Conservation (phyloP, 176 grass and related monocot species). For the Poa pratensis region DNA sequence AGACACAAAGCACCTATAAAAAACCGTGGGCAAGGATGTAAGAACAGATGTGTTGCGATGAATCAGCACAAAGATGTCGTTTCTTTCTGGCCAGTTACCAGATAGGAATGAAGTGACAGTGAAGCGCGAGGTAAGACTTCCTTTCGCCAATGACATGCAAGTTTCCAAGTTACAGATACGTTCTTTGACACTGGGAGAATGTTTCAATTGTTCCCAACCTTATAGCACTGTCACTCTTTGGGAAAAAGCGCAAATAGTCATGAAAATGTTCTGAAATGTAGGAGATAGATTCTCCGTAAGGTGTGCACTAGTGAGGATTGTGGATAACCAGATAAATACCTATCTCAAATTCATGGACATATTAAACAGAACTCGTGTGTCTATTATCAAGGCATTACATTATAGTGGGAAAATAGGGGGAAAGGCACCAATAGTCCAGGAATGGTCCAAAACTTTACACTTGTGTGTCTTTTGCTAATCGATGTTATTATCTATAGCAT, state of each 20-base stretch:
- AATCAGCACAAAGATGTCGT: neutral
- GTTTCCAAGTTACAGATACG: neutral
- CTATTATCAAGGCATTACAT: neutral
- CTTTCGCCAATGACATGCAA: neutral
- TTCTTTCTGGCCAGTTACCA: neutral
- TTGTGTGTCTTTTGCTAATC: neutral
- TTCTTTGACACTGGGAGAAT: neutral
- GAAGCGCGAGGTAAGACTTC: neutral
- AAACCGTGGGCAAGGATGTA: neutral
- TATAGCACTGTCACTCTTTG: too few species aligned
- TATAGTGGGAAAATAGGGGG: neutral
- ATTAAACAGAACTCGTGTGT: neutral
- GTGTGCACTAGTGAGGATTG: too few species aligned
- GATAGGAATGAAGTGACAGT: neutral
- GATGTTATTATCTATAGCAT: conserved; percentile 10
- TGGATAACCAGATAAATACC: too few species aligned
- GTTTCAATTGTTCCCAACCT: neutral
- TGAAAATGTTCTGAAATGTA: too few species aligned
- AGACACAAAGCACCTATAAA: too few species aligned
- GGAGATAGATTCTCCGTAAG: too few species aligned
- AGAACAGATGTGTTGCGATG: neutral
- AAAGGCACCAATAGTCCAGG: neutral
- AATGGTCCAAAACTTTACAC: neutral
- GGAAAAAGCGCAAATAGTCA: too few species aligned
- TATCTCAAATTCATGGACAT: neutral